Base-by-base conservation (phyloP, 2,329 filamentous ascomycete genomes). In the Aspergillus sp. region DNA sequence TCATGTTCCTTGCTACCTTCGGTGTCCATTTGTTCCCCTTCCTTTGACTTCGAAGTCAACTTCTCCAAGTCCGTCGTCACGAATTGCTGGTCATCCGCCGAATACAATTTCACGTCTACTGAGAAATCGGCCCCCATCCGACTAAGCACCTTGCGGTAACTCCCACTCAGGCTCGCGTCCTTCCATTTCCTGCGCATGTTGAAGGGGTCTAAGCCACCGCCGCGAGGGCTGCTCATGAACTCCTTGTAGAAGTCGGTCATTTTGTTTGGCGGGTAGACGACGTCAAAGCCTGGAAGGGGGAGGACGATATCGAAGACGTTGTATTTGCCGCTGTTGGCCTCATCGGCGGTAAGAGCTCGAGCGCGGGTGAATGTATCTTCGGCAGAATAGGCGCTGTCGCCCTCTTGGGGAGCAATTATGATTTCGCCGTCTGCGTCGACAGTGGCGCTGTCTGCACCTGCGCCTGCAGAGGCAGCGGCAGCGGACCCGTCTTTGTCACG, bases 261-360 rank as follows among this genome's bases (percentile, higher is more conserved):
- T 37, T 86, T 85, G 72, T 99, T 98, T 20, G 81, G 72, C 0
- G 95, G 95, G 70, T 98, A 99, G 37, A 90, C 75, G 40, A 98
- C 85, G 66, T 96, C 92, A 77, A 87, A 97, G 17, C 95, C 95
- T 0, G 95, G 95, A n/a, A 89, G 87, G 3, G 96, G 93, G 2
- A 99, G 82, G 12, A 99, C 93, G 61, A 98, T 72, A 70, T 99
- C 95, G 69, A 90, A 91, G 66, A 99, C 89, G 39, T 82, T 86
- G 75, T 89, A 97, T 57, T 83, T 82, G 11, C 91, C 91, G 62
- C 86, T 90, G 24, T 82, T 81, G 3, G 86, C 90, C 72, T 99
- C 95, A n/a, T 88, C 86, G 4, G 85, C 85, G 2, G 86, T 89
- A 13, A 99, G 79, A 0, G 87, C 76, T 13, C 91, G 87, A 1